Percentiles rank a stretch among this genome's conserved stretches.
phyloP scores from a whole-genome alignment of 139 green algal species.

The Raphidocelis subcapitata region DNA sequence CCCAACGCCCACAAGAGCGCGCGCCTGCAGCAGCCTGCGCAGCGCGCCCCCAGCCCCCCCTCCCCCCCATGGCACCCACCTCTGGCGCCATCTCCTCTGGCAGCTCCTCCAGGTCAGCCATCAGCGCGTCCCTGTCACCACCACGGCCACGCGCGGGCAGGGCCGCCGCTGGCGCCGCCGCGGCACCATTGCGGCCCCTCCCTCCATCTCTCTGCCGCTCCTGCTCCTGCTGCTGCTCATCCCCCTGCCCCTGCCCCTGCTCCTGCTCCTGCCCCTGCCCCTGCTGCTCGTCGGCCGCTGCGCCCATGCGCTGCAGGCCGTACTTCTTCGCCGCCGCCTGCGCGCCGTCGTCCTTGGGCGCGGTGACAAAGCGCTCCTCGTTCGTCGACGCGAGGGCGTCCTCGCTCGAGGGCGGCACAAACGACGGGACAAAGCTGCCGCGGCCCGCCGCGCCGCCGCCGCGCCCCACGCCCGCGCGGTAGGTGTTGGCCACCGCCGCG shows the following conservation, averaged over 20 bases:
- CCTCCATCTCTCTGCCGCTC: not conserved
- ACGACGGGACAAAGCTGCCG: conserved; percentile 29
- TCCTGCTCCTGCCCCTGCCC: conserved; percentile 2
- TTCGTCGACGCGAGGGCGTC: conserved; percentile 13
- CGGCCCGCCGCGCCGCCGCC: not conserved
- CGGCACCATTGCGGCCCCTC: not conserved
- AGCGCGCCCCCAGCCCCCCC: too few species aligned
- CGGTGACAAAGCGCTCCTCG: conserved; percentile 43
- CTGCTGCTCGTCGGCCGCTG: conserved; percentile 5
- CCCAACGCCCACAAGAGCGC: too few species aligned
- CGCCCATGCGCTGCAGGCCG: conserved; percentile 30
- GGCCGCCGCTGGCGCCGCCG: not conserved
- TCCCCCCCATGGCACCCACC: conserved; percentile 16
- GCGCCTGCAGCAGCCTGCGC: too few species aligned
- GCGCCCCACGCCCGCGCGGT: conserved; percentile 35
- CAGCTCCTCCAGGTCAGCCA: conserved; percentile 34
- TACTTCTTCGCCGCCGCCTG: conserved; percentile 30
- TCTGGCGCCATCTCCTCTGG: conserved; percentile 34
- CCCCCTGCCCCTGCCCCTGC: not conserved
- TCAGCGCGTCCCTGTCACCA: conserved; percentile 15
- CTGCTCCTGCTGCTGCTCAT: conserved; percentile 1
- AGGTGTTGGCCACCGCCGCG: conserved; percentile 54
- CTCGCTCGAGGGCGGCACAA: conserved; percentile 32
- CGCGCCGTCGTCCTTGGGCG: not conserved
- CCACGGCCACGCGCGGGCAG: not conserved